Conservation (phyloP, 192 early-diverging fungal genomes). For the Neocallimastix lanati region DNA sequence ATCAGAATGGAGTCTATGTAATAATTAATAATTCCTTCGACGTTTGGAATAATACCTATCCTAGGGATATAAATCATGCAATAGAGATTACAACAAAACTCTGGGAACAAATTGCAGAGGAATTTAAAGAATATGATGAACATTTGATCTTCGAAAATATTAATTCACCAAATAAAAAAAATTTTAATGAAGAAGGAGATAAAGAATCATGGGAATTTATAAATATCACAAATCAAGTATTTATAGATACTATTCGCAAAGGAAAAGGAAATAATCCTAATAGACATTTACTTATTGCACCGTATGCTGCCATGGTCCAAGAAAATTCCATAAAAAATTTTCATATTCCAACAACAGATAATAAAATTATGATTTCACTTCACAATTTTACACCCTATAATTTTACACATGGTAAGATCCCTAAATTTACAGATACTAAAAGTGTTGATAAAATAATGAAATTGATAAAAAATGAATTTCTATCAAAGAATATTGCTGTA, state of each 20-base stretch:
- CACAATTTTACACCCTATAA: background rate
- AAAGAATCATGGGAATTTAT: background rate
- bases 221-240: background rate
- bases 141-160: background rate
- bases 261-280: background rate
- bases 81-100: background rate
- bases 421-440: background rate
- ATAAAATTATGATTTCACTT: background rate
- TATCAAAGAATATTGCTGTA: background rate
- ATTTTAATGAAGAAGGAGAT: background rate
- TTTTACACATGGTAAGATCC: background rate
- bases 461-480: background rate
- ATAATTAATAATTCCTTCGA: background rate
- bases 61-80: background rate
- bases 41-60: background rate
- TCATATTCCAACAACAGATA: background rate
- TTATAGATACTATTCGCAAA: background rate
- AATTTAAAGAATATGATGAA: background rate
- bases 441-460: background rate
- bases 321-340: background rate
- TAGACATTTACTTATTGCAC: background rate
- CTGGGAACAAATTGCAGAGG: background rate
- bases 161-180: background rate
- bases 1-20: background rate
- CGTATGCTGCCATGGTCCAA: background rate